Evolutionary conservation across 805 yeast species (phyloP).

Genomic region (Candida morakotiae): DNA sequence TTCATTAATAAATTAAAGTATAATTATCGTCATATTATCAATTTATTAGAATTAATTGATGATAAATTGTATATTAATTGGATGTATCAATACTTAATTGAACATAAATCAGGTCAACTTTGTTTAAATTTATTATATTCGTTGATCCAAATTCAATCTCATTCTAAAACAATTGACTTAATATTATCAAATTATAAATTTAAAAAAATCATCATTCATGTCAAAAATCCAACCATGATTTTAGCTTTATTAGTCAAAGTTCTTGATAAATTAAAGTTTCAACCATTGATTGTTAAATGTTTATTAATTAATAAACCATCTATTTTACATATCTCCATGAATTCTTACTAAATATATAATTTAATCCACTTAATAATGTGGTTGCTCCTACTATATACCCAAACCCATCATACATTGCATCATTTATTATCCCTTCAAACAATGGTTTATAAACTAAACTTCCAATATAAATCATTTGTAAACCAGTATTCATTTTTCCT

Average conservation of each 20-base stretch:
- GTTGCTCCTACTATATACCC: constrained; percentile 44
- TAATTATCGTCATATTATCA: neutral
- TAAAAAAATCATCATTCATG: neutral
- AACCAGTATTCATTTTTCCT: constrained; percentile 83
- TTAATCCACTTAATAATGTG: constrained; percentile 72
- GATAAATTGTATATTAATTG: constrained; percentile 2
- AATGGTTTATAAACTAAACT: constrained; percentile 35
- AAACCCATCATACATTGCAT: constrained; percentile 18
- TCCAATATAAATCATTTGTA: constrained; percentile 88
- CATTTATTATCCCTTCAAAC: constrained; percentile 18
- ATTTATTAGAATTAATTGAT: neutral
- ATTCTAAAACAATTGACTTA: neutral
- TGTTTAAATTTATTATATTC: constrained; percentile 5
- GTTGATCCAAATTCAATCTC: neutral
- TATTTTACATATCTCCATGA: constrained; percentile 55
- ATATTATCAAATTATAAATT: neutral
- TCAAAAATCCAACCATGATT: neutral
- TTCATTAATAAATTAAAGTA: constrained; percentile 3
- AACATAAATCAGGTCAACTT: constrained; percentile 4
- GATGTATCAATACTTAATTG: constrained; percentile 7
- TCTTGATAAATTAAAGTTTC: neutral
- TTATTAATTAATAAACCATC: constrained; percentile 8
- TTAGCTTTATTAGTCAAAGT: constrained; percentile 5
- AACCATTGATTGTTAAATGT: constrained; percentile 6
- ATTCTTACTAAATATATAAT: constrained; percentile 65